phyloP scores from a whole-genome alignment of 169 alveolate genomes.

The Cryptosporidium bovis region DNA sequence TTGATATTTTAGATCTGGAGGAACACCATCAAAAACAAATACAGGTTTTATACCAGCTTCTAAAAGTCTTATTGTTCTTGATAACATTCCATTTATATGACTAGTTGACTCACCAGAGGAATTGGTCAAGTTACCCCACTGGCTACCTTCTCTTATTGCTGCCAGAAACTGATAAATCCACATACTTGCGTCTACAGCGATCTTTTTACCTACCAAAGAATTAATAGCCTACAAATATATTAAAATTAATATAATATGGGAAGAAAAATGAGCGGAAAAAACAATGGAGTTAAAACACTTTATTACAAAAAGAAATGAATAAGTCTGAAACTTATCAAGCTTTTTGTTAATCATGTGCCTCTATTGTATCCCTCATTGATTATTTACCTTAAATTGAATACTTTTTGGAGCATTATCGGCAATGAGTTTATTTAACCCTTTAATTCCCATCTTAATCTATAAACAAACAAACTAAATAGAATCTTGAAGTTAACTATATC shows the following conservation, averaged over 20 bases:
- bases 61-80: constrained; percentile 87
- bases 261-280: constrained; percentile 1
- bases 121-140: constrained; percentile 69
- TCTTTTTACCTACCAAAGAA: constrained; percentile 78
- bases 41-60: constrained; percentile 94
- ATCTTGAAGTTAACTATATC: neutral
- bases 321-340: no score
- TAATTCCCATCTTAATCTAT: constrained; percentile 88
- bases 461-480: neutral
- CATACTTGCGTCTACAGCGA: constrained; percentile 88
- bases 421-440: constrained; percentile 89
- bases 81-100: constrained; percentile 90
- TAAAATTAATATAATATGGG: constrained; percentile 1
- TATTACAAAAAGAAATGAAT: neutral
- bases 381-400: constrained; percentile 52
- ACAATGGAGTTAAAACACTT: neutral
- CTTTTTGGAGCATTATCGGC: constrained; percentile 90
- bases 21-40: constrained; percentile 98
- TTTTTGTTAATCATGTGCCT: no score
- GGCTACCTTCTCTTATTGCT: constrained; percentile 74
- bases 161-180: constrained; percentile 87
- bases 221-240: constrained; percentile 46
- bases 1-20: constrained; percentile 92
- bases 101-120: constrained; percentile 81
- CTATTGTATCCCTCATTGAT: constrained; percentile 3